phyloP scores from a whole-genome alignment of 257 asterid genomes.

The Solanum chmielewskii region DNA sequence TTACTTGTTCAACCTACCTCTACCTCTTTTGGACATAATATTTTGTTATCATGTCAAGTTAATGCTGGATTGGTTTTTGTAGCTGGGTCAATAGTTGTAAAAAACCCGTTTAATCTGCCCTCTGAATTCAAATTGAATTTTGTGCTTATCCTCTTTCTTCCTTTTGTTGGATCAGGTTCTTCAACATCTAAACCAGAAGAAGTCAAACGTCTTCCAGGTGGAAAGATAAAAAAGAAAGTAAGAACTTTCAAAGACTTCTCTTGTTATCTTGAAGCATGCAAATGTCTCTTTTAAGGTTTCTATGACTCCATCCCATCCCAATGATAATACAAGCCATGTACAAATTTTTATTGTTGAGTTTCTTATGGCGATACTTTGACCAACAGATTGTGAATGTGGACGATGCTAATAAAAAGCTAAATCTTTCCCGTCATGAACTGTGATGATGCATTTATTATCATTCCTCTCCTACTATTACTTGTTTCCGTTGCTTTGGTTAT shows the following conservation, averaged over 20 bases:
- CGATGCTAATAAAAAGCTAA: background rate
- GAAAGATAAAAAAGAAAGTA: conserved; percentile 93
- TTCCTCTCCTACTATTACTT: background rate
- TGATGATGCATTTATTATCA: background rate
- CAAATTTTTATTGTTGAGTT: background rate
- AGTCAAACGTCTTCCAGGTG: conserved; percentile 95
- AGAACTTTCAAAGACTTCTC: background rate
- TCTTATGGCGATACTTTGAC: background rate
- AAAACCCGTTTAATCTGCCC: background rate
- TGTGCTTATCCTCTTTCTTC: background rate
- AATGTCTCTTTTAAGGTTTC: background rate
- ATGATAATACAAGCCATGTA: background rate
- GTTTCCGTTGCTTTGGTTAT: background rate
- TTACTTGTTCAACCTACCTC: background rate
- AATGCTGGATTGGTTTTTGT: background rate
- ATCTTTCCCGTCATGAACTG: background rate
- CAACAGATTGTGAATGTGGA: background rate
- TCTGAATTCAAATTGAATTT: background rate
- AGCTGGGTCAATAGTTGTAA: background rate
- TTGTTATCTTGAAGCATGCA: background rate
- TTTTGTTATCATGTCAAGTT: background rate
- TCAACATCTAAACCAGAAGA: conserved; percentile 74
- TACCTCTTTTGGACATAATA: background rate
- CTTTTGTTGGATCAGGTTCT: conserved; percentile 45
- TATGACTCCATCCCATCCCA: background rate